Conservation (phyloP, 2,329 filamentous ascomycete genomes). For the Trichothecium roseum region DNA sequence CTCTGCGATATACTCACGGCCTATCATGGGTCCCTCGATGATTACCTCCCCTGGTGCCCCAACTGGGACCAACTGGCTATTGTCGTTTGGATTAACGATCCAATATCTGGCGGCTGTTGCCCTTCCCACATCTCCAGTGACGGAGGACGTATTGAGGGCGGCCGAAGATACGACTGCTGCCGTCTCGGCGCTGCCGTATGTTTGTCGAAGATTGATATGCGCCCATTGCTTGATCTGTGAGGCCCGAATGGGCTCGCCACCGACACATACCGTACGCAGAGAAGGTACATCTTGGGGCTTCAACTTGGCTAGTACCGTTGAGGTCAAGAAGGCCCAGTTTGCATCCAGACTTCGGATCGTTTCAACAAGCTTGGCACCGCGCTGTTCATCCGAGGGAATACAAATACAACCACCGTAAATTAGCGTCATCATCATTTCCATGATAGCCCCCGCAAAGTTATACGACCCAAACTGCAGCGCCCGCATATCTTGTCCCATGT, state of each 20-base stretch:
- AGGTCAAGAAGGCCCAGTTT: slow-evolving; percentile 11
- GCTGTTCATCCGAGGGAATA: slow-evolving; percentile 25
- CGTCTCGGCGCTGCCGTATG: slow-evolving; percentile 30
- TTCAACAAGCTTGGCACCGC: slow-evolving; percentile 19
- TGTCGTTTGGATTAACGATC: slow-evolving; percentile 6
- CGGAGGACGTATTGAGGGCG: background rate
- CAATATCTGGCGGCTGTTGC: slow-evolving; percentile 2
- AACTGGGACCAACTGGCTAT: background rate
- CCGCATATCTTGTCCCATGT: background rate
- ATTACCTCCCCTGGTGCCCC: background rate
- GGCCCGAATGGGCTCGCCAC: slow-evolving; percentile 6
- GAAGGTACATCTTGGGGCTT: slow-evolving; percentile 7
- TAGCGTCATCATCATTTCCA: slow-evolving; percentile 7
- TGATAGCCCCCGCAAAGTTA: slow-evolving; percentile 1
- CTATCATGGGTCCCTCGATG: slow-evolving; percentile 25
- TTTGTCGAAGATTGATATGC: slow-evolving; percentile 18
- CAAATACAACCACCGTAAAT: slow-evolving; percentile 19
- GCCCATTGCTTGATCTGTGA: slow-evolving; percentile 6
- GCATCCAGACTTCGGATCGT: slow-evolving; percentile 7
- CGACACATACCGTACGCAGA: slow-evolving; percentile 6
- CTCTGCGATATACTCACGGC: slow-evolving; percentile 20
- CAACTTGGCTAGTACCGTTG: slow-evolving; percentile 6
- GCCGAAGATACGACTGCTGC: slow-evolving; percentile 12
- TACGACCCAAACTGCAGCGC: slow-evolving; percentile 4
- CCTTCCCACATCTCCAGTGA: slow-evolving; percentile 6